These are phyloP conservation scores for Musa beccarii DNA, from an alignment of 176 grass and related monocot genomes.

Conservation along the genomic window DNA sequence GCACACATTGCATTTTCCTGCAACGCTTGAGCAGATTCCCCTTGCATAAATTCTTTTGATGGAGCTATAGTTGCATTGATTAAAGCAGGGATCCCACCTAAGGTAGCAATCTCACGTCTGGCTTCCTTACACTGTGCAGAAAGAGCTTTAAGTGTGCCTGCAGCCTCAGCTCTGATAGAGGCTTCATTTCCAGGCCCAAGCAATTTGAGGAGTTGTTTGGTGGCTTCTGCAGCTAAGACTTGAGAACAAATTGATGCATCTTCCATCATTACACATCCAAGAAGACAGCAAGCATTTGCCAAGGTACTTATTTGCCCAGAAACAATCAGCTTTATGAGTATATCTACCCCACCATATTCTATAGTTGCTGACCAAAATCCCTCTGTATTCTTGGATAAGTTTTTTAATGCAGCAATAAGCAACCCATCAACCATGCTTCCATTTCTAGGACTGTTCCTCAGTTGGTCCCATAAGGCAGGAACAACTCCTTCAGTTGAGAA, in stretches of 20 bases:
- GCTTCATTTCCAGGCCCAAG: conserved; percentile 89
- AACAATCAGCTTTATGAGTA: conserved; percentile 15
- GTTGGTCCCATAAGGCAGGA: conserved; percentile 7
- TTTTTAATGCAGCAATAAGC: conserved; percentile 14
- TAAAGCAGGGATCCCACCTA: conserved; percentile 90
- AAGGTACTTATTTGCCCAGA: neutral
- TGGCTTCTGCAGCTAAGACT: conserved; percentile 68
- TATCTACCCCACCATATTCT: conserved; percentile 11
- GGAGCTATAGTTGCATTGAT: conserved; percentile 99
- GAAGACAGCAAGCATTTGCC: conserved; percentile 23
- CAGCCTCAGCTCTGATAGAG: conserved; percentile 86
- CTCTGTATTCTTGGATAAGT: conserved; percentile 14
- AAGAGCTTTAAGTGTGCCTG: conserved; percentile 83
- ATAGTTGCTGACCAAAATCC: conserved; percentile 13
- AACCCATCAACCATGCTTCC: conserved; percentile 12
- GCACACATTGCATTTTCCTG: conserved; percentile 99
- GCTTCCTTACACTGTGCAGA: conserved; percentile 97
- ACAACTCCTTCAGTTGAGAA: conserved; percentile 20
- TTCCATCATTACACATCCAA: conserved; percentile 78
- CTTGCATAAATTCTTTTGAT: conserved; percentile 99
- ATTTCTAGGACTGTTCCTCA: conserved; percentile 5
- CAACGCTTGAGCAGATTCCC: conserved; percentile 94
- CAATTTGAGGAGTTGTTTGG: conserved; percentile 91
- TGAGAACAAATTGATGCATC: conserved; percentile 84
- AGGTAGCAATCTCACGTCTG: conserved; percentile 82